Base-by-base conservation (phyloP, 495 filamentous ascomycete species). In the Penicillium canescens region DNA sequence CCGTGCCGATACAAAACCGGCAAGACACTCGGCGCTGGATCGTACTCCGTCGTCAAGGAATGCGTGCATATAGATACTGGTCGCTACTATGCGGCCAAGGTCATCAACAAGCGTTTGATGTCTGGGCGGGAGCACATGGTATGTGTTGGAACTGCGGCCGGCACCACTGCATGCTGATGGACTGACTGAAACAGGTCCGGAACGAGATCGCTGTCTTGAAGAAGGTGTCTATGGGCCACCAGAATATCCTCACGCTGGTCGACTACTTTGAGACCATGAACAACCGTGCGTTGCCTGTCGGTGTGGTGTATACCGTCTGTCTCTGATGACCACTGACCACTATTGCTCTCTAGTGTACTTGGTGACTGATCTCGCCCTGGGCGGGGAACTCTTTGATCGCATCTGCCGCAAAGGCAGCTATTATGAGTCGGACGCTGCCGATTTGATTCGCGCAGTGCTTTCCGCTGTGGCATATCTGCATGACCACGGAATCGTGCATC, bases 221-320 rank as follows among this genome's bases (percentile, higher is more conserved):
- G 70, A 86, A 81, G 56, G 94, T 98, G 16, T 97, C 93, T 16
- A 95, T 98, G 89, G 94, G 94, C 36, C 94, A 98, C 68, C 90
- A 92, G 68, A 98, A 98, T 65, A 98, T 98, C 65, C 74, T 98
- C 51, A 98, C 94, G 14, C 79, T 98, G 50, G 94, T 98, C 59
- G 94, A 98, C 74, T 98, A 98, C 69, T 98, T 98, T 65, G 94
- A 98, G 76, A 98, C 94, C 7, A 94, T 96, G 91, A 98, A 98
- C 73, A 98, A 98, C 69, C 79, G 87, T 90, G 73, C 46, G 78
- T 68, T 28, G 39, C 41, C 44, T 37, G 28, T 44, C 50, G 46
- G 14, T n/a, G n/a, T n/a, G 14, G 35, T 21, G 46, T 26, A 26
- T 24, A 23, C 16, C 28, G 13, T 24, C n/a, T 2, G 12, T 16